These are phyloP conservation scores for Allium cepa DNA, from an alignment of 106 monocot species.

Conservation along the genomic window DNA sequence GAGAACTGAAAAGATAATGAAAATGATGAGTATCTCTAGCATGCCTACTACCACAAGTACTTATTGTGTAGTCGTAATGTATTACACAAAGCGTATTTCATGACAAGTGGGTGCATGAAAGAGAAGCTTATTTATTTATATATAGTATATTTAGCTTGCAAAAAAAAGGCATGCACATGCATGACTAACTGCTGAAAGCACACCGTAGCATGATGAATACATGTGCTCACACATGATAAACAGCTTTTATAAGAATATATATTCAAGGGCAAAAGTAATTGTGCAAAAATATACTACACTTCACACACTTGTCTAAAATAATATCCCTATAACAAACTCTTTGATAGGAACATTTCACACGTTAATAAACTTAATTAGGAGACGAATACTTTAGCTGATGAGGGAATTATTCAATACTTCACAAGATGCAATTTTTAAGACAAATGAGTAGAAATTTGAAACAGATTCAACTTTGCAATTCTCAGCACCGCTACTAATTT, in stretches of 20 bases:
- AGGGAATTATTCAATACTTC: too few species aligned
- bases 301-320: too few species aligned
- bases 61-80: not conserved
- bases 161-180: slow-evolving; percentile 1
- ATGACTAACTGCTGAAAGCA: not conserved
- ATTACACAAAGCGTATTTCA: not conserved
- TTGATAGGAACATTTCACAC: not conserved
- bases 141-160: too few species aligned
- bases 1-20: not conserved
- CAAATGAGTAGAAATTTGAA: too few species aligned
- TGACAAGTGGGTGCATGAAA: not conserved
- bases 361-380: not conserved
- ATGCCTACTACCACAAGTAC: not conserved
- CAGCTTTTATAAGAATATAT: not conserved
- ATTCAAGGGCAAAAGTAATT: too few species aligned
- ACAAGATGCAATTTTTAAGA: too few species aligned
- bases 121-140: not conserved
- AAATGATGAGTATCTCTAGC: not conserved
- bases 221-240: slow-evolving; percentile 3
- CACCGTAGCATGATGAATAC: not conserved
- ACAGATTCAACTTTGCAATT: too few species aligned
- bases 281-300: too few species aligned
- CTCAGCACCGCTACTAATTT: too few species aligned
- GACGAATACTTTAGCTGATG: too few species aligned
- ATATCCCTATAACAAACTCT: too few species aligned